phyloP scores from a whole-genome alignment of 768 basidiomycete species.

The Gloeostereum incarnatum region DNA sequence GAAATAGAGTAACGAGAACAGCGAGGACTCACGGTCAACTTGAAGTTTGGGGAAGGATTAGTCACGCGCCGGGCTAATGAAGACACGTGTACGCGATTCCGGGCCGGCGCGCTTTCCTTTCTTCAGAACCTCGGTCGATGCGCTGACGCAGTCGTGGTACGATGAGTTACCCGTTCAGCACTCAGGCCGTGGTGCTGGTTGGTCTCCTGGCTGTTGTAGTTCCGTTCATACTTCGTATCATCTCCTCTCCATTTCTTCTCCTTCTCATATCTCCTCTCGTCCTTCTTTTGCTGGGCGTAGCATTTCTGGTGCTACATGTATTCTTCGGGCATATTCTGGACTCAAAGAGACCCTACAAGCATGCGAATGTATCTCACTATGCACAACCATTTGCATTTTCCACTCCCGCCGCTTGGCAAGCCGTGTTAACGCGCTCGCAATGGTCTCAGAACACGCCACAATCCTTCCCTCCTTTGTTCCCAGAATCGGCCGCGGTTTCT shows the following conservation, averaged over 20 bases:
- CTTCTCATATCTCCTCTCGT: conserved; percentile 57
- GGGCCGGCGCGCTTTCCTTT: background rate
- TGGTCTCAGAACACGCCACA: conserved; percentile 75
- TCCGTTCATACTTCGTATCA: conserved; percentile 42
- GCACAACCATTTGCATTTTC: conserved; percentile 79
- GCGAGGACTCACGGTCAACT: too few species aligned
- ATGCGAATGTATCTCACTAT: conserved; percentile 38
- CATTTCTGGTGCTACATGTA: conserved; percentile 44
- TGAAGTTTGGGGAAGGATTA: background rate
- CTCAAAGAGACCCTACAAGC: conserved; percentile 19
- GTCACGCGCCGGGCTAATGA: background rate
- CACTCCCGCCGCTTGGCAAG: conserved; percentile 93
- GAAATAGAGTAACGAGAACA: too few species aligned
- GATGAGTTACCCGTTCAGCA: conserved; percentile 32
- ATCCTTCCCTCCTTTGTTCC: conserved; percentile 56
- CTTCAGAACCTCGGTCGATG: background rate
- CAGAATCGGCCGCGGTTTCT: conserved; percentile 56
- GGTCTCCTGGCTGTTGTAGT: conserved; percentile 47
- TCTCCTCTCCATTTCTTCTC: conserved; percentile 59
- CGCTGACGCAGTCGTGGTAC: conserved; percentile 5
- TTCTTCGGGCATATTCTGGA: conserved; percentile 55
- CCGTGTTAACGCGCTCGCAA: conserved; percentile 77
- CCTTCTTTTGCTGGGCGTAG: conserved; percentile 34
- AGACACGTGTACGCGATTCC: background rate
- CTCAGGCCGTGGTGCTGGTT: conserved; percentile 44